phyloP scores from a whole-genome alignment of 257 asterid genomes.

The Capsicum pubescens region DNA sequence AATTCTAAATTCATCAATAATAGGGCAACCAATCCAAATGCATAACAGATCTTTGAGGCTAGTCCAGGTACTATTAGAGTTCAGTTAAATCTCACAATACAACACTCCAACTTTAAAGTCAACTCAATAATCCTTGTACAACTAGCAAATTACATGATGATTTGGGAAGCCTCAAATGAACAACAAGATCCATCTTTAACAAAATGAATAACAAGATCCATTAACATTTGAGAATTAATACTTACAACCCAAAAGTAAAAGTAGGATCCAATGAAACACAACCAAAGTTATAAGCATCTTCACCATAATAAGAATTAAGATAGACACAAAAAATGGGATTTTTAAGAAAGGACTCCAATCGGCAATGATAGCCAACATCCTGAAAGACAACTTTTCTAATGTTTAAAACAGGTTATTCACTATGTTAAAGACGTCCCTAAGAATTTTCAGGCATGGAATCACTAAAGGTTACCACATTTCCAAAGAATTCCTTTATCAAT shows the following conservation, averaged over 20 bases:
- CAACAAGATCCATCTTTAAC: slow-evolving; percentile 18
- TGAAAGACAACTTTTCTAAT: neutral
- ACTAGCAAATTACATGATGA: neutral
- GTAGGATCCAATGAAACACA: neutral
- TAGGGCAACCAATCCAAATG: slow-evolving; percentile 3
- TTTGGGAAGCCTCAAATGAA: neutral
- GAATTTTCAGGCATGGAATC: neutral
- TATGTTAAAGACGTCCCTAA: neutral
- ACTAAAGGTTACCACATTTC: neutral
- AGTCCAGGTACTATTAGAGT: neutral
- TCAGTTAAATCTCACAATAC: neutral
- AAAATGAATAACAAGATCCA: neutral
- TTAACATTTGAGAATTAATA: neutral
- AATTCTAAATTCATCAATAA: neutral
- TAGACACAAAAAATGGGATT: neutral
- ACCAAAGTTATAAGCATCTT: neutral
- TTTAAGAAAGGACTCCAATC: neutral
- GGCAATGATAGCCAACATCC: neutral
- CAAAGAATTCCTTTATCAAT: neutral
- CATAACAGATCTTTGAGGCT: neutral
- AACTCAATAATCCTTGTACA: neutral
- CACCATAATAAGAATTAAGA: slow-evolving; percentile 3
- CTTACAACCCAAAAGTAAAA: slow-evolving; percentile 14
- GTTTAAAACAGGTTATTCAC: neutral
- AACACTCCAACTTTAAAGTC: neutral